Conservation (phyloP, 768 basidiomycete species). For the Mycena vulgaris region DNA sequence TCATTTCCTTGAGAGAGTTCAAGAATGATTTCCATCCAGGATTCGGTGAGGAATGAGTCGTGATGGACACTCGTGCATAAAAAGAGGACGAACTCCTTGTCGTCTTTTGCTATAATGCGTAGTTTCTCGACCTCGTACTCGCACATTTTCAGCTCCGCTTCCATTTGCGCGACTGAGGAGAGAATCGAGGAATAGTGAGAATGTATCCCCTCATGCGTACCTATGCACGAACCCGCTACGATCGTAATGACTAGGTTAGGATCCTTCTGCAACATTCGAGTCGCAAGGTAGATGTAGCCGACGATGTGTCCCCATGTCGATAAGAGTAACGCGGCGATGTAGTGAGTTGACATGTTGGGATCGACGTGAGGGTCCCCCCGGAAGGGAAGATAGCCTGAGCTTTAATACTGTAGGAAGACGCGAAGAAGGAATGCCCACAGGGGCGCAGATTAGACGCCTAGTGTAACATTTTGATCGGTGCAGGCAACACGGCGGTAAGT, state of each 20-base stretch:
- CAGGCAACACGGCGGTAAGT: too few species aligned
- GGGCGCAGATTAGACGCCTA: too few species aligned
- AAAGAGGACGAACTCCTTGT: slow-evolving; percentile 7
- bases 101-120: slow-evolving; percentile 16
- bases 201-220: background rate
- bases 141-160: slow-evolving; percentile 14
- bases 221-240: background rate
- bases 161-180: slow-evolving; percentile 23
- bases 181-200: too few species aligned
- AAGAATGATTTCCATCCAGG: slow-evolving; percentile 15
- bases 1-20: slow-evolving; percentile 5
- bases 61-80: background rate
- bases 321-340: slow-evolving; percentile 26
- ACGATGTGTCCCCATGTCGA: too few species aligned
- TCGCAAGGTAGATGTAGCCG: too few species aligned
- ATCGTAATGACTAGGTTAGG: slow-evolving; percentile 28
- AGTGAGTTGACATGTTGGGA: slow-evolving; percentile 17
- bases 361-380: too few species aligned
- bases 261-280: too few species aligned
- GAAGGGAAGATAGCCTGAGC: too few species aligned
- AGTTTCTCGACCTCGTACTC: slow-evolving; percentile 23
- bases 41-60: background rate
- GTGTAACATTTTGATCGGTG: too few species aligned
- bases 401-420: too few species aligned
- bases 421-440: too few species aligned